Conservation (phyloP, 495 filamentous ascomycete species). For the Aspergillus mulundensis region DNA sequence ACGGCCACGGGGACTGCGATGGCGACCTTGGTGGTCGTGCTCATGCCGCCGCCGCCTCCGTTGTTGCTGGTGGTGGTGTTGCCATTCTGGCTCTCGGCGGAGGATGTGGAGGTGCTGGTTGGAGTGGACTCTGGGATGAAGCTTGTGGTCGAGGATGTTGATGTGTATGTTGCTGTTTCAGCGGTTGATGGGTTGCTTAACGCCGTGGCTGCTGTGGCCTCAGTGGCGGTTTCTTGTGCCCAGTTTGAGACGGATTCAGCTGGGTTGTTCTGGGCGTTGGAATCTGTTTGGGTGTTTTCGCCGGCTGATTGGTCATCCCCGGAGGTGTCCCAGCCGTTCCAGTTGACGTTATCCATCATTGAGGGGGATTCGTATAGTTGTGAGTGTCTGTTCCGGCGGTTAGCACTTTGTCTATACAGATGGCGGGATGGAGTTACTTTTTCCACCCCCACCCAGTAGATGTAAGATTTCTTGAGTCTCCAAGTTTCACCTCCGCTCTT, state of each 20-base stretch:
- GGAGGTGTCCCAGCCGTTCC: too few relatives aligned
- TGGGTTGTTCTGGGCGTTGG: background rate
- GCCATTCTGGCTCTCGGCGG: background rate
- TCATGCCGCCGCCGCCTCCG: constrained; percentile 6
- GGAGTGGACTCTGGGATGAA: background rate
- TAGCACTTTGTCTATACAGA: background rate
- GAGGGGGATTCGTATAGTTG: background rate
- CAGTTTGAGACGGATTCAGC: background rate
- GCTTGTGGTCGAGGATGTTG: background rate
- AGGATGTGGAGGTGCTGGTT: background rate
- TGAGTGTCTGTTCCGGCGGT: background rate
- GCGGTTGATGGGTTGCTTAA: background rate
- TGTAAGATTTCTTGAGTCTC: background rate
- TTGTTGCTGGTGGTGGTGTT: background rate
- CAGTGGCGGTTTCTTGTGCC: background rate
- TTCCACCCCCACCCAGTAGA: background rate
- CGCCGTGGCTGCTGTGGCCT: constrained; percentile 7
- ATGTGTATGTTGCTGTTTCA: background rate
- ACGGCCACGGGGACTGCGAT: constrained; percentile 37
- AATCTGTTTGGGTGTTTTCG: background rate
- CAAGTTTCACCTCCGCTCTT: constrained; percentile 2
- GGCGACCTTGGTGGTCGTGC: constrained; percentile 30
- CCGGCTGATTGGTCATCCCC: background rate
- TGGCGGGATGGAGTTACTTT: background rate
- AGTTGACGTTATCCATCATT: background rate